Evolutionary conservation across 257 asterid genomes (phyloP).

Genomic region (Capsicum rhomboideum): DNA sequence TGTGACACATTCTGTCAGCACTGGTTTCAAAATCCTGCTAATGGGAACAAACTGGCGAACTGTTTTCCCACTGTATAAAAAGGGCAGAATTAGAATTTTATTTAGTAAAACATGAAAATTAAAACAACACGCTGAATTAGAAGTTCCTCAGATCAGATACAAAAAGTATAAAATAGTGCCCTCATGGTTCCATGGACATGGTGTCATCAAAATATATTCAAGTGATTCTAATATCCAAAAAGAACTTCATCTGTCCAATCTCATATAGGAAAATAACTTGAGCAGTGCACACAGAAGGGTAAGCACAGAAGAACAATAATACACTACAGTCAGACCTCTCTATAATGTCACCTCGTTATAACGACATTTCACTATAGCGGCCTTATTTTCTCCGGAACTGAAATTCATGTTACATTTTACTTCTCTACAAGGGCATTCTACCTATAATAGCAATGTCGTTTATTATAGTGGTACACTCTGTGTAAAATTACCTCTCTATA

Average conservation of each 20-base stretch:
- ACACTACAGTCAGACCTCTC: too few relatives aligned
- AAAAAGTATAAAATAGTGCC: neutral
- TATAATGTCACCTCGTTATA: too few relatives aligned
- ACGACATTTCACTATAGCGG: too few relatives aligned
- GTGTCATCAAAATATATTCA: neutral
- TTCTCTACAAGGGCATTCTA: too few relatives aligned
- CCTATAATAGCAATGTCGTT: too few relatives aligned
- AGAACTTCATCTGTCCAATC: neutral
- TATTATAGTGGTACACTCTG: too few relatives aligned
- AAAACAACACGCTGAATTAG: neutral
- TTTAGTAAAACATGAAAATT: neutral
- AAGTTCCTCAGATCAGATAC: neutral
- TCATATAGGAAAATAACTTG: neutral
- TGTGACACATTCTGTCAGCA: slow-evolving; percentile 81
- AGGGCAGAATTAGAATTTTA: slow-evolving; percentile 1
- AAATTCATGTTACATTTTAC: too few relatives aligned
- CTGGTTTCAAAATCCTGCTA: slow-evolving; percentile 75
- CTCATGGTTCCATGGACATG: neutral
- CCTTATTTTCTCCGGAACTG: too few relatives aligned
- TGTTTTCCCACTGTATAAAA: slow-evolving; percentile 55
- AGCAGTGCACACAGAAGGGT: neutral
- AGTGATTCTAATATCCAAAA: neutral
- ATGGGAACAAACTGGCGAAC: slow-evolving; percentile 52
- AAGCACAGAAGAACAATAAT: neutral
- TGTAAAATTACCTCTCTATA: too few relatives aligned